Percentiles rank a stretch among this genome's conserved stretches.
phyloP scores from a whole-genome alignment of 306 rosid genomes.

The barrel medic (Medicago truncatula) region DNA sequence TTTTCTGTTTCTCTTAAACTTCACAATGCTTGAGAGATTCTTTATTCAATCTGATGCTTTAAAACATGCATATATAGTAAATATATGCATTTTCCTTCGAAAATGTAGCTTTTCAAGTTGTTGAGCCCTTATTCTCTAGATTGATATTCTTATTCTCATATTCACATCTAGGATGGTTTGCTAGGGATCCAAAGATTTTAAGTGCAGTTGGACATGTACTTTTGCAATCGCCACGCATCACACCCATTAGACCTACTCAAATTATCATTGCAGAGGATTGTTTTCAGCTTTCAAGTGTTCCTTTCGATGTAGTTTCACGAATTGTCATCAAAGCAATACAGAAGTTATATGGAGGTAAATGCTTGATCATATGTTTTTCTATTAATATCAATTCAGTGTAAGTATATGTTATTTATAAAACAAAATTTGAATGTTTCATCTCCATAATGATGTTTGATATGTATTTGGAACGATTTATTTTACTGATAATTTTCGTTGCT shows the following conservation, averaged over 20 bases:
- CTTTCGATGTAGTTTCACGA: constrained; percentile 49
- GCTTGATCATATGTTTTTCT: background rate
- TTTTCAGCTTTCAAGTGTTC: constrained; percentile 73
- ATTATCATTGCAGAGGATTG: constrained; percentile 85
- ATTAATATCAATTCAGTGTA: too few relatives aligned
- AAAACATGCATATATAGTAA: too few relatives aligned
- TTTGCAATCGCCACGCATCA: constrained; percentile 53
- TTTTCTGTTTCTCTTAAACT: background rate
- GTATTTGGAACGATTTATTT: too few relatives aligned
- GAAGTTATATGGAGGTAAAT: constrained; percentile 78
- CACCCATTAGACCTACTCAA: constrained; percentile 55
- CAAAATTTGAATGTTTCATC: too few relatives aligned
- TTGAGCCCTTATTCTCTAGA: constrained; percentile 23
- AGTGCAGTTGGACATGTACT: constrained; percentile 69
- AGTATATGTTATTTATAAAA: too few relatives aligned
- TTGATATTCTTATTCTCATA: constrained; percentile 40
- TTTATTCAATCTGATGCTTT: background rate
- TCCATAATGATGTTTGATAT: too few relatives aligned
- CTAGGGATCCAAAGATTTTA: constrained; percentile 75
- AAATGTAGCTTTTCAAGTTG: background rate
- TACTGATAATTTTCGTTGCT: too few relatives aligned
- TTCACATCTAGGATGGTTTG: constrained; percentile 86
- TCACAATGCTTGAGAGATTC: background rate
- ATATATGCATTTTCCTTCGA: too few relatives aligned
- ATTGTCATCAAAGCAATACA: constrained; percentile 56